These are phyloP conservation scores for Kalaharituber pfeilii DNA, from an alignment of 2,329 filamentous ascomycete species.

Conservation along the genomic window DNA sequence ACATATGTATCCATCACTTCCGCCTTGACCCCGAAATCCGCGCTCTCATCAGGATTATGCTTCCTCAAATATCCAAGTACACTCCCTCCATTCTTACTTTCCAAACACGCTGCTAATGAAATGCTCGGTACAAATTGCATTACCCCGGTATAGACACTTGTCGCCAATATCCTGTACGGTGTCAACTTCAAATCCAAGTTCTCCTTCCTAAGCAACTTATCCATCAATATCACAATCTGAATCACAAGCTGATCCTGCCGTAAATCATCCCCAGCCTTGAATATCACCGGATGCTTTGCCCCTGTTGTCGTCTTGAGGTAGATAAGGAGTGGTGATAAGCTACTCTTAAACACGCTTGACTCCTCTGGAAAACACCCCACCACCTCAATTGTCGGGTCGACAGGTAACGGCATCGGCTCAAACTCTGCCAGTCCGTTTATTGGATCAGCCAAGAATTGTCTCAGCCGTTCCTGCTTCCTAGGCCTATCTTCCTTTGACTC, in stretches of 20 bases:
- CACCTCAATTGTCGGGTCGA: conserved; percentile 69
- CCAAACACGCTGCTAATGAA: conserved; percentile 63
- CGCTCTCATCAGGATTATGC: conserved; percentile 72
- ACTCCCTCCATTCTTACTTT: conserved; percentile 60
- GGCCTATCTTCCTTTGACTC: conserved; percentile 59
- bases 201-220: conserved; percentile 83
- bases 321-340: conserved; percentile 74
- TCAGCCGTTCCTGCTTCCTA: conserved; percentile 67
- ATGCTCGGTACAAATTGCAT: conserved; percentile 86
- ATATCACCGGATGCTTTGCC: conserved; percentile 74
- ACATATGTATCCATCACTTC: conserved; percentile 91
- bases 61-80: conserved; percentile 68
- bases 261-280: conserved; percentile 92
- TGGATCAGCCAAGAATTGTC: conserved; percentile 66
- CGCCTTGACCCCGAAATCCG: conserved; percentile 70
- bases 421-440: conserved; percentile 76
- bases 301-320: conserved; percentile 70
- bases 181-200: conserved; percentile 90
- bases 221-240: conserved; percentile 95
- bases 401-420: conserved; percentile 69
- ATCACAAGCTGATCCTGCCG: conserved; percentile 95
- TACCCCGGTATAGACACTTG: conserved; percentile 71
- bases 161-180: conserved; percentile 91
- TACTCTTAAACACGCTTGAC: conserved; percentile 87
- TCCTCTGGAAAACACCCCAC: conserved; percentile 69